phyloP scores from a whole-genome alignment of 1,284 basidiomycete genomes.

The Lentinula novae-zelandiae region DNA sequence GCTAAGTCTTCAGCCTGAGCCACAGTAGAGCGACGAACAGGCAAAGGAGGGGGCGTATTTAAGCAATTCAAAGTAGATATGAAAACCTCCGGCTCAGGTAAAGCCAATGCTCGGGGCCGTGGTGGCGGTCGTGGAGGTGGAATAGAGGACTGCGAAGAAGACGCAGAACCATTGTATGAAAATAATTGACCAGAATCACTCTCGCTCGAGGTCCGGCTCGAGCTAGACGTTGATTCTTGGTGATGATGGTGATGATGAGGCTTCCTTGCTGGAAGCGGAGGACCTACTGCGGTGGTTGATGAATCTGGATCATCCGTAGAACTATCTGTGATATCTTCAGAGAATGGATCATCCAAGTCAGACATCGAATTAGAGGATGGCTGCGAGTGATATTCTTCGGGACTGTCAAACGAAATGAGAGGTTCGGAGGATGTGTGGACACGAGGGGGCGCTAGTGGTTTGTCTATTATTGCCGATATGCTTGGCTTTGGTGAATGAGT shows the following conservation, averaged over 20 bases:
- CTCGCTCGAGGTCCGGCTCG: conserved; percentile 28
- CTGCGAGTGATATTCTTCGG: conserved; percentile 2
- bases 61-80: not conserved
- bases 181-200: conserved; percentile 18
- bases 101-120: conserved; percentile 16
- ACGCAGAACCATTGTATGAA: not conserved
- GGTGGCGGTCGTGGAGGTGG: conserved; percentile 28
- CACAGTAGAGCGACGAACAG: conserved; percentile 10
- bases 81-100: not conserved
- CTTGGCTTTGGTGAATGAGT: conserved; percentile 3
- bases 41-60: conserved; percentile 15
- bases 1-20: conserved; percentile 2
- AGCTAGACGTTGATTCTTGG: conserved; percentile 19
- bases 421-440: not conserved
- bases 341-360: conserved; percentile 14
- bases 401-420: not conserved
- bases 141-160: conserved; percentile 12
- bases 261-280: conserved; percentile 10
- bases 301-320: conserved; percentile 10
- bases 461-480: not conserved
- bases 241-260: not conserved
- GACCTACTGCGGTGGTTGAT: not conserved
- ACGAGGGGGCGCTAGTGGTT: conserved; percentile 11
- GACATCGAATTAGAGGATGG: conserved; percentile 5
- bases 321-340: conserved; percentile 14